These are phyloP conservation scores for Pelargonium nanum DNA, from an alignment of 345 rosid species.

Conservation along the genomic window DNA sequence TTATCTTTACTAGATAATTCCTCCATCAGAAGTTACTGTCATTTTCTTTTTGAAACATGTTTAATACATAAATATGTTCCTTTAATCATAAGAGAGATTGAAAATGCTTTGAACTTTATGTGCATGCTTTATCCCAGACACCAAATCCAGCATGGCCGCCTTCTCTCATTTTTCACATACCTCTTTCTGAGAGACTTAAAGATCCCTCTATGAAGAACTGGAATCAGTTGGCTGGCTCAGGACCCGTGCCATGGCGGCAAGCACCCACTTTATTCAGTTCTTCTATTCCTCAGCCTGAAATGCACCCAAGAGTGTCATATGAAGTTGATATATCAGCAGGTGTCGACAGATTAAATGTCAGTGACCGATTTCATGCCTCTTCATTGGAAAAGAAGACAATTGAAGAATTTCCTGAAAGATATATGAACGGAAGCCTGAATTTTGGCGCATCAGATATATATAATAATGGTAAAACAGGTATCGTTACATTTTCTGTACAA, in stretches of 20 bases:
- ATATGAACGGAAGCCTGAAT: constrained; percentile 48
- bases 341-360: constrained; percentile 31
- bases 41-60: neutral
- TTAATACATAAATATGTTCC: constrained; percentile 3
- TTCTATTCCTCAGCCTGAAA: constrained; percentile 44
- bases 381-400: constrained; percentile 43
- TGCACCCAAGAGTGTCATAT: constrained; percentile 31
- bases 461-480: constrained; percentile 66
- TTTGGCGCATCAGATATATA: constrained; percentile 25
- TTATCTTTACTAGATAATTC: neutral
- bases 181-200: constrained; percentile 45
- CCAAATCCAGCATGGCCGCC: constrained; percentile 41
- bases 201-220: constrained; percentile 46
- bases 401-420: constrained; percentile 48
- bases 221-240: constrained; percentile 61
- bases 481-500: constrained; percentile 10
- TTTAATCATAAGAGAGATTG: neutral
- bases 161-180: constrained; percentile 27
- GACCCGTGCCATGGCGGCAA: constrained; percentile 69
- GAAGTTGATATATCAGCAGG: constrained; percentile 41
- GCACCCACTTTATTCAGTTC: constrained; percentile 59
- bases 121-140: constrained; percentile 36
- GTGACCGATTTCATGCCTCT: constrained; percentile 32
- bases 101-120: neutral
- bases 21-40: neutral